Evolutionary conservation across 192 early-diverging fungal species (phyloP).

Genomic region (Funneliformis geosporum): DNA sequence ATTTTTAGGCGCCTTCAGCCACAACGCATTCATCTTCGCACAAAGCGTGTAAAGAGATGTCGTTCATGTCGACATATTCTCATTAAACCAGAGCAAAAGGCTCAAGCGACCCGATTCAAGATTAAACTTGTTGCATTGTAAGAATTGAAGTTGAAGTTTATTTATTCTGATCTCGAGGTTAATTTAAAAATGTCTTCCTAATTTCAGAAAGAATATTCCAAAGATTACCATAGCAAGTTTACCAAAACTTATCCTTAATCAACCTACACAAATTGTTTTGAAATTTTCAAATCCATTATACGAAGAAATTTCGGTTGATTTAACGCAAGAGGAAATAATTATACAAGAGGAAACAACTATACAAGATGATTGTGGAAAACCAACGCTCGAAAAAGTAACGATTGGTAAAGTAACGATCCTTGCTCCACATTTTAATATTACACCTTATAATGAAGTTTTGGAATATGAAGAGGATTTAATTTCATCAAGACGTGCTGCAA

Average conservation of each 20-base stretch:
- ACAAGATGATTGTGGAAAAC: constrained; percentile 30
- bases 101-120: constrained; percentile 83
- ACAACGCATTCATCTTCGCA: constrained; percentile 82
- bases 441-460: constrained; percentile 76
- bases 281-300: constrained; percentile 83
- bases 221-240: constrained; percentile 66
- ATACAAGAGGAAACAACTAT: constrained; percentile 41
- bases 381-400: no score
- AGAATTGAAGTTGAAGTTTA: constrained; percentile 32
- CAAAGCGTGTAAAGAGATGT: constrained; percentile 85
- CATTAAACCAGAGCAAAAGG: constrained; percentile 91
- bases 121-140: constrained; percentile 87
- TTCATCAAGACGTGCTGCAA: constrained; percentile 31
- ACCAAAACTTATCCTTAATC: constrained; percentile 43
- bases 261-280: constrained; percentile 56
- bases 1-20: constrained; percentile 62
- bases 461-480: constrained; percentile 72
- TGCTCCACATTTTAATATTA: constrained; percentile 66
- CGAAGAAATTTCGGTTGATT: constrained; percentile 62
- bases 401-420: constrained; percentile 62
- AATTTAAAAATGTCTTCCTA: not conserved
- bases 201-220: constrained; percentile 70
- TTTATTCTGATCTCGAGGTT: not conserved
- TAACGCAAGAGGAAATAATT: no score
- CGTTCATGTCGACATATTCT: constrained; percentile 85